phyloP scores from a whole-genome alignment of 768 basidiomycete genomes.

The Lentinula boryana region DNA sequence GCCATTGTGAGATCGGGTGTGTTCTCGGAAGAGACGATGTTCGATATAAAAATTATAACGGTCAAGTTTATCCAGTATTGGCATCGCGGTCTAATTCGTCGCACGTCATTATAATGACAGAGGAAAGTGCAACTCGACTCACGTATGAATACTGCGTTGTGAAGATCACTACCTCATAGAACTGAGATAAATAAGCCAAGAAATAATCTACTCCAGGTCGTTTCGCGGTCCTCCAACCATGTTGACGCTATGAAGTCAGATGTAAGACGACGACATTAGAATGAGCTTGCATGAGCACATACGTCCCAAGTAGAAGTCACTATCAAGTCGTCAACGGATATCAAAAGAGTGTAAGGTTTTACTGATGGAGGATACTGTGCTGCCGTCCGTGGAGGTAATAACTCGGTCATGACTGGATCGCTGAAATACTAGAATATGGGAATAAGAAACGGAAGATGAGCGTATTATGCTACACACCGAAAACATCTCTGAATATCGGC shows the following conservation, averaged over 20 bases:
- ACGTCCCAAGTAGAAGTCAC: slow-evolving; percentile 96
- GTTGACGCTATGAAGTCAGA: slow-evolving; percentile 54
- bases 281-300: slow-evolving; percentile 26
- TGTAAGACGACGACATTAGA: background rate
- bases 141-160: slow-evolving; percentile 89
- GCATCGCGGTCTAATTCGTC: slow-evolving; percentile 68
- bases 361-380: slow-evolving; percentile 76
- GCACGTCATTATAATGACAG: slow-evolving; percentile 2
- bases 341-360: slow-evolving; percentile 86
- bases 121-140: slow-evolving; percentile 22
- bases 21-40: slow-evolving; percentile 90
- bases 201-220: slow-evolving; percentile 98
- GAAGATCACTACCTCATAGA: slow-evolving; percentile 97
- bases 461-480: slow-evolving; percentile 42
- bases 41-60: slow-evolving; percentile 85
- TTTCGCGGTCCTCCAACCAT: slow-evolving; percentile 97
- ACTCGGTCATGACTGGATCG: slow-evolving; percentile 89
- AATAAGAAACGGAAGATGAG: background rate
- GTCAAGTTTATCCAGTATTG: slow-evolving; percentile 90
- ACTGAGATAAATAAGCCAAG: slow-evolving; percentile 93
- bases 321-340: slow-evolving; percentile 90
- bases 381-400: slow-evolving; percentile 60
- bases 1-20: slow-evolving; percentile 78
- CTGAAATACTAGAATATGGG: slow-evolving; percentile 65
- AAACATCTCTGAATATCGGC: slow-evolving; percentile 59